Evolutionary conservation across 257 asterid genomes (phyloP), one percentile per base, ranked within the genome.

Genomic region (Ballota nigra): DNA sequence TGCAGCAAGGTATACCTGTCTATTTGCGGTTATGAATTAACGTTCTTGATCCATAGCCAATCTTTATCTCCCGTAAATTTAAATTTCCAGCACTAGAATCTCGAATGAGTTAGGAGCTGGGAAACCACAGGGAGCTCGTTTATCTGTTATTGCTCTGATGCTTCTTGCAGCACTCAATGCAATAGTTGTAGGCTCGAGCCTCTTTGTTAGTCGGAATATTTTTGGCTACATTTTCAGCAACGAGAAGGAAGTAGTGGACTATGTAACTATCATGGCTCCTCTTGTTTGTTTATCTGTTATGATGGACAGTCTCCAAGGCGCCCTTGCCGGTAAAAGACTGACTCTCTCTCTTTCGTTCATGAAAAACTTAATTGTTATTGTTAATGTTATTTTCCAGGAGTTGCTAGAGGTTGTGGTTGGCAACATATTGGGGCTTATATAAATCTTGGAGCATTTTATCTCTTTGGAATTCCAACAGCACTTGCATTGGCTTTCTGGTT

Each of bases 331-430:
- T 89, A 49, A 11, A 0, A 6, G 3, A 24, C 59, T n/a, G n/a
- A n/a, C n/a, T n/a, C n/a, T n/a, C n/a, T n/a, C n/a, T n/a, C n/a
- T n/a, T n/a, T n/a, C n/a, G n/a, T n/a, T n/a, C n/a, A n/a, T n/a
- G n/a, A n/a, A n/a, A n/a, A n/a, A n/a, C n/a, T n/a, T n/a, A n/a
- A n/a, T n/a, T n/a, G n/a, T n/a, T n/a, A n/a, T n/a, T n/a, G n/a
- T n/a, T n/a, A n/a, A n/a, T n/a, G n/a, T n/a, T n/a, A n/a, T n/a
- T 4, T 4, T 62, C 1, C 57, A 90, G 98, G 95, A 16, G 91
- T 92, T 72, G 96, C 97, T 1, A 87, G 97, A 74, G 97, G 97
- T 28, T 86, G 97, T 60, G 98, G 98, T 0, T 92, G 96, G 98
- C 98, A 90, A 67, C 95, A 92, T 31, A 84, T 88, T 4, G 98